A percentile compares a stretch with the other conserved stretches of the same genome.
phyloP scores from a whole-genome alignment of 805 yeast species.

The Wickerhamiella domercqiae region DNA sequence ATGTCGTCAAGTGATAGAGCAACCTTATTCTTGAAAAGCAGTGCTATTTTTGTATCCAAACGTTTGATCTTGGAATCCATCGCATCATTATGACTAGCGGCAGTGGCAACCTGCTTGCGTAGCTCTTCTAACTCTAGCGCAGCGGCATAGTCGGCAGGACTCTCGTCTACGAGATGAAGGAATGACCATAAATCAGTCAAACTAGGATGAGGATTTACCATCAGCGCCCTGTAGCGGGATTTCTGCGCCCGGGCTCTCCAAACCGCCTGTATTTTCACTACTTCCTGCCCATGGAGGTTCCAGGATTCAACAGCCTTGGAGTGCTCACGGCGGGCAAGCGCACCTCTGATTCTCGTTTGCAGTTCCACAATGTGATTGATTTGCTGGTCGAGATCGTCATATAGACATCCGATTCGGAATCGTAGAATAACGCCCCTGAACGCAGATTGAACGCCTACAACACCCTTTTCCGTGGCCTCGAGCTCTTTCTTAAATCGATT shows the following conservation, averaged over 20 bases:
- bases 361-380: conserved; percentile 18
- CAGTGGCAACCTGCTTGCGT: conserved; percentile 54
- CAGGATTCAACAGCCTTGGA: conserved; percentile 32
- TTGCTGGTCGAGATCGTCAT: conserved; percentile 25
- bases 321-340: conserved; percentile 18
- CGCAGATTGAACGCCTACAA: conserved; percentile 23
- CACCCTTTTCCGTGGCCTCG: conserved; percentile 4
- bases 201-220: conserved; percentile 61
- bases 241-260: conserved; percentile 55
- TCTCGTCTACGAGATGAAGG: conserved; percentile 57
- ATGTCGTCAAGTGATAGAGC: conserved; percentile 27
- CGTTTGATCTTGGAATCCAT: conserved; percentile 62
- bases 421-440: conserved; percentile 26
- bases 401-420: conserved; percentile 20
- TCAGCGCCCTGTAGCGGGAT: conserved; percentile 56
- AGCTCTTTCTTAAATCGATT: conserved; percentile 1
- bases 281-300: conserved; percentile 35
- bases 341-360: conserved; percentile 25
- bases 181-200: conserved; percentile 61
- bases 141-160: conserved; percentile 57
- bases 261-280: conserved; percentile 59
- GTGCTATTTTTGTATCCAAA: conserved; percentile 60
- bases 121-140: conserved; percentile 53
- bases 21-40: conserved; percentile 65
- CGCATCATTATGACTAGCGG: conserved; percentile 52